Conservation (phyloP, 2,329 filamentous ascomycete genomes). For the Aspergillus niger region DNA sequence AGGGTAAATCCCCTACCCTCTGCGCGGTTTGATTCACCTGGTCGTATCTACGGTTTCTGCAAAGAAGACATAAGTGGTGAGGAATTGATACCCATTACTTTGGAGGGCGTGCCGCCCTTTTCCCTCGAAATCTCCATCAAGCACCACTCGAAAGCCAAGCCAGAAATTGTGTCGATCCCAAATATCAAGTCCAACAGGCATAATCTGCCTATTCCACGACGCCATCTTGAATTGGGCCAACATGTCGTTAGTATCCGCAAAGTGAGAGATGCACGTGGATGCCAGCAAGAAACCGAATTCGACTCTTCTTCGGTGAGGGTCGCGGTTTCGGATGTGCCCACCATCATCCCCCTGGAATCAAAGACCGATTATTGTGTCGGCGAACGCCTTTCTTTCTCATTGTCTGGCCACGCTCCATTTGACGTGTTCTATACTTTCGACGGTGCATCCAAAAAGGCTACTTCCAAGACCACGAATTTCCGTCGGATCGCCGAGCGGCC, state of each 20-base stretch:
- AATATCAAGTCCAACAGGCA: conserved; percentile 75
- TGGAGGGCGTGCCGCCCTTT: conserved; percentile 85
- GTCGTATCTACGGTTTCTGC: conserved; percentile 95
- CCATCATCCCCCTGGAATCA: conserved; percentile 83
- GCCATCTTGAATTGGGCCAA: conserved; percentile 81
- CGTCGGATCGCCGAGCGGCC: conserved; percentile 89
- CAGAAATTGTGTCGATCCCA: conserved; percentile 79
- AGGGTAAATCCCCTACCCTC: conserved; percentile 80
- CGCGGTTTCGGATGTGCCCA: conserved; percentile 88
- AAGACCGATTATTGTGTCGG: conserved; percentile 91
- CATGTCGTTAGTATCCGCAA: conserved; percentile 88
- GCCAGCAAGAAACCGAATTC: conserved; percentile 73
- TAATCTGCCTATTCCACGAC: conserved; percentile 80
- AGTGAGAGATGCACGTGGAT: conserved; percentile 83
- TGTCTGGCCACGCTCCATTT: conserved; percentile 89
- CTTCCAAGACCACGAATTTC: conserved; percentile 73
- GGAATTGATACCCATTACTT: conserved; percentile 81
- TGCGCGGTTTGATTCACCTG: conserved; percentile 79
- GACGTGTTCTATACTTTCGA: conserved; percentile 91
- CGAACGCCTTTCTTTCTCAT: conserved; percentile 87
- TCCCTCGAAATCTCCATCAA: conserved; percentile 89
- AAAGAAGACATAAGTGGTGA: conserved; percentile 78
- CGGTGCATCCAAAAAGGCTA: conserved; percentile 74
- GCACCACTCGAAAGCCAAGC: conserved; percentile 76
- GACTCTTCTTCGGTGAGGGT: conserved; percentile 80